phyloP scores from a whole-genome alignment of 495 filamentous ascomycete species.

The Neurospora tetraspora region DNA sequence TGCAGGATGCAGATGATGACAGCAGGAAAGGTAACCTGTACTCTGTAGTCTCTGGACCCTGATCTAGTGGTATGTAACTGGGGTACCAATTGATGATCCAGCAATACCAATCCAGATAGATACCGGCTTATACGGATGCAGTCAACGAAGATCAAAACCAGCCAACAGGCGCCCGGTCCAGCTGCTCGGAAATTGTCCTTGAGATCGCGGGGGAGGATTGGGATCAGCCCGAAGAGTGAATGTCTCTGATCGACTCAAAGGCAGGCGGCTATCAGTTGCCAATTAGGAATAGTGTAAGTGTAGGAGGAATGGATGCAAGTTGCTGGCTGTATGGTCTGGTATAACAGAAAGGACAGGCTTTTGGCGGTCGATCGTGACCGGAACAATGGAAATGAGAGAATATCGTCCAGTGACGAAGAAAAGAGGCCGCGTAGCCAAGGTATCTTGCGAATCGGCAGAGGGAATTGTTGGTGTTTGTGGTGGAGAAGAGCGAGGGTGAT shows the following conservation, averaged over 20 bases:
- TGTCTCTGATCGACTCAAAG: background rate
- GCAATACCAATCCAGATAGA: constrained; percentile 13
- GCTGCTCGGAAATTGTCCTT: constrained; percentile 5
- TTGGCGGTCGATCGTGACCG: background rate
- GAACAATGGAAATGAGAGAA: background rate
- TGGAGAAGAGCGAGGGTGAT: background rate
- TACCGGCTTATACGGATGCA: constrained; percentile 13
- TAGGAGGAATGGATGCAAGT: background rate
- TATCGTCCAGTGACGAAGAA: background rate
- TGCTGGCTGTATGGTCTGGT: background rate
- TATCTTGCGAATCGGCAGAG: background rate
- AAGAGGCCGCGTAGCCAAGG: background rate
- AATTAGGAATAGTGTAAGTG: background rate
- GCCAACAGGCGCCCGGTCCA: constrained; percentile 17
- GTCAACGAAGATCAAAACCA: constrained; percentile 13
- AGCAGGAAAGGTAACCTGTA: background rate
- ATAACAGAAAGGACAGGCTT: background rate
- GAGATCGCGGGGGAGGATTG: background rate
- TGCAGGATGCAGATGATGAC: background rate
- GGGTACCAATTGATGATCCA: too few species aligned
- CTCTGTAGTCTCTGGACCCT: background rate
- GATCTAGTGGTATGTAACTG: too few species aligned
- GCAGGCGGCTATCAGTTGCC: background rate
- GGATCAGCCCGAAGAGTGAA: background rate
- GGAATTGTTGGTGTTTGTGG: background rate